Conservation (phyloP, 2,329 filamentous ascomycete genomes). For the Penicillium freii region DNA sequence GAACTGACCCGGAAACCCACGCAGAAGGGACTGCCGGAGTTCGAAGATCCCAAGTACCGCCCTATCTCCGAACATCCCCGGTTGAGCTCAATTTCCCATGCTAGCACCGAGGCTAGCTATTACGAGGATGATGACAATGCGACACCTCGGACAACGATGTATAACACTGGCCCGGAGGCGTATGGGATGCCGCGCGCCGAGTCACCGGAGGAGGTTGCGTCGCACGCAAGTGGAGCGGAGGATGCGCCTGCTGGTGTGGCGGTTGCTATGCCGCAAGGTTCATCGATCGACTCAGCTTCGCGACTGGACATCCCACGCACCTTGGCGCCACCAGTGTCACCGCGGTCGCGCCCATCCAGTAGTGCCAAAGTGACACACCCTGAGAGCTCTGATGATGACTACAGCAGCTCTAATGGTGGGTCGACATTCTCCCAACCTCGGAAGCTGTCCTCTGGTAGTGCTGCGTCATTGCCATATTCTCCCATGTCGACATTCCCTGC, state of each 20-base stretch:
- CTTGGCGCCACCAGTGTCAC: constrained; percentile 48
- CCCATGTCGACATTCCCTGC: constrained; percentile 61
- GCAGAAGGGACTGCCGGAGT: constrained; percentile 35
- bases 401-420: constrained; percentile 56
- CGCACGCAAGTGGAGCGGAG: constrained; percentile 15
- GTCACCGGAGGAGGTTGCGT: constrained; percentile 33
- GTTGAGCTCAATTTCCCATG: constrained; percentile 60
- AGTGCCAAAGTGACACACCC: constrained; percentile 62
- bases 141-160: constrained; percentile 25
- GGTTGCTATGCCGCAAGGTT: constrained; percentile 27
- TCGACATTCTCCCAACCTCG: constrained; percentile 67
- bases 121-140: constrained; percentile 40
- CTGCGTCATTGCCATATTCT: constrained; percentile 58
- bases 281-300: constrained; percentile 39
- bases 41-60: constrained; percentile 51
- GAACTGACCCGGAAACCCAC: constrained; percentile 41
- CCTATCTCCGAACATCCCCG: constrained; percentile 73
- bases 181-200: constrained; percentile 32
- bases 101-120: constrained; percentile 27
- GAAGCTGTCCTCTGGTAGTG: constrained; percentile 73
- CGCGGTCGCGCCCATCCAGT: constrained; percentile 41
- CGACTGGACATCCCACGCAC: constrained; percentile 42
- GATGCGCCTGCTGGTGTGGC: constrained; percentile 21
- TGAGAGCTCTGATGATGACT: constrained; percentile 68
- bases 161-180: constrained; percentile 14